Evolutionary conservation across 176 grass and related monocot species (phyloP).

Genomic region (Themeda triandra): DNA sequence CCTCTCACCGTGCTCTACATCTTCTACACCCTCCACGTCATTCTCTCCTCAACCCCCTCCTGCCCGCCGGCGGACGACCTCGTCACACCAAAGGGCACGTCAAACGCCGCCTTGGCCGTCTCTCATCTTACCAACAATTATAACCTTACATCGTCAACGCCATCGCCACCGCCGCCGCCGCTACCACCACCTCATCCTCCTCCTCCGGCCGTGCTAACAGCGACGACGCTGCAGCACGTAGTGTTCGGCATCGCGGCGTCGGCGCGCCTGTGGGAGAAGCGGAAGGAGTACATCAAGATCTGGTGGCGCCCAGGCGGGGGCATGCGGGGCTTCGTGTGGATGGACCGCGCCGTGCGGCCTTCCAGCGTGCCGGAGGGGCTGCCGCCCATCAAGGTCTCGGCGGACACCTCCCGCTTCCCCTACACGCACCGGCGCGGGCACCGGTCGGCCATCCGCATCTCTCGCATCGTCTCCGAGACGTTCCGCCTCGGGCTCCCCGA

Average conservation of each 20-base stretch:
- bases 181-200: conserved; percentile 1
- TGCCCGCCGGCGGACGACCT: conserved; percentile 21
- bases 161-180: neutral
- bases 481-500: conserved; percentile 67
- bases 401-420: conserved; percentile 67
- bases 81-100: neutral
- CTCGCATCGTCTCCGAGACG: conserved; percentile 94
- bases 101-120: neutral
- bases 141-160: neutral
- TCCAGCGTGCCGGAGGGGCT: conserved; percentile 48
- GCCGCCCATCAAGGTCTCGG: conserved; percentile 64
- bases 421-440: conserved; percentile 82
- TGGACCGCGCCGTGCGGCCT: conserved; percentile 63
- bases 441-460: conserved; percentile 93
- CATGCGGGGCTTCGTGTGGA: conserved; percentile 94
- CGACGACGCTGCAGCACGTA: conserved; percentile 82
- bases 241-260: conserved; percentile 98
- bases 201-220: conserved; percentile 5
- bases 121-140: conserved; percentile 19
- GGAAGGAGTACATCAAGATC: conserved; percentile 94
- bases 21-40: conserved; percentile 76
- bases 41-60: conserved; percentile 43
- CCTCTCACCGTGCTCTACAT: conserved; percentile 62
- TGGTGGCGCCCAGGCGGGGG: conserved; percentile 64
- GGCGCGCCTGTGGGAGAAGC: conserved; percentile 69